A percentile compares a stretch with the other conserved stretches of the same genome.
phyloP scores from a whole-genome alignment of 78 protist genomes.

The Tieghemostelium lacteum region DNA sequence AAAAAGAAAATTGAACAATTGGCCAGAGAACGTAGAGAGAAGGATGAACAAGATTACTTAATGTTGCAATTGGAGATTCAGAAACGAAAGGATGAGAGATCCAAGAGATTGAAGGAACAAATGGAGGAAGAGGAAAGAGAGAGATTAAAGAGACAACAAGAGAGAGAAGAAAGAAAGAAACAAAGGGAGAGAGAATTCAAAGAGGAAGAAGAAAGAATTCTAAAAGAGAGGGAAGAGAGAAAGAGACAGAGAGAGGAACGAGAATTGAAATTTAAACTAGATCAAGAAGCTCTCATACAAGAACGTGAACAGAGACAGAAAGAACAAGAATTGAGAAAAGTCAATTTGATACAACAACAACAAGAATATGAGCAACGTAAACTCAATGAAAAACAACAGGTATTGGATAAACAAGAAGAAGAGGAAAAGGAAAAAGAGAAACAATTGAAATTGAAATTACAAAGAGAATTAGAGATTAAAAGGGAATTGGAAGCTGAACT shows the following conservation, averaged over 20 bases:
- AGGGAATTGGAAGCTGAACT: neutral
- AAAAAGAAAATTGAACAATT: neutral
- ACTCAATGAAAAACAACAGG: neutral
- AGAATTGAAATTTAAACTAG: slow-evolving; percentile 12
- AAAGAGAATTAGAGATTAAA: slow-evolving; percentile 13
- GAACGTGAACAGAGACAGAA: neutral
- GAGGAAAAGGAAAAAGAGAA: slow-evolving; percentile 11
- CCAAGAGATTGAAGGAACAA: slow-evolving; percentile 10
- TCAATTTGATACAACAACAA: neutral
- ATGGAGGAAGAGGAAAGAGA: slow-evolving; percentile 21
- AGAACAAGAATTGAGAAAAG: neutral
- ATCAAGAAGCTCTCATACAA: neutral
- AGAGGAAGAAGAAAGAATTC: slow-evolving; percentile 25
- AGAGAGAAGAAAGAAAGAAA: slow-evolving; percentile 27
- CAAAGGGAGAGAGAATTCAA: slow-evolving; percentile 4
- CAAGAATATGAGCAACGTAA: neutral
- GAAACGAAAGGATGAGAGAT: slow-evolving; percentile 18
- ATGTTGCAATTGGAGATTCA: slow-evolving; percentile 19
- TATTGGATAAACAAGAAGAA: neutral
- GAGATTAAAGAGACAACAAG: slow-evolving; percentile 13
- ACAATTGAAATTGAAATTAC: slow-evolving; percentile 9
- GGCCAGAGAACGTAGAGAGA: neutral
- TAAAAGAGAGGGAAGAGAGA: slow-evolving; percentile 1
- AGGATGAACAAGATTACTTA: slow-evolving; percentile 12
- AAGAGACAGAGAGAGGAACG: slow-evolving; percentile 27